A percentile compares a stretch with the other conserved stretches of the same genome.
Evolutionary conservation across 306 rosid genomes (phyloP).

Genomic region (Crotalaria pallida): DNA sequence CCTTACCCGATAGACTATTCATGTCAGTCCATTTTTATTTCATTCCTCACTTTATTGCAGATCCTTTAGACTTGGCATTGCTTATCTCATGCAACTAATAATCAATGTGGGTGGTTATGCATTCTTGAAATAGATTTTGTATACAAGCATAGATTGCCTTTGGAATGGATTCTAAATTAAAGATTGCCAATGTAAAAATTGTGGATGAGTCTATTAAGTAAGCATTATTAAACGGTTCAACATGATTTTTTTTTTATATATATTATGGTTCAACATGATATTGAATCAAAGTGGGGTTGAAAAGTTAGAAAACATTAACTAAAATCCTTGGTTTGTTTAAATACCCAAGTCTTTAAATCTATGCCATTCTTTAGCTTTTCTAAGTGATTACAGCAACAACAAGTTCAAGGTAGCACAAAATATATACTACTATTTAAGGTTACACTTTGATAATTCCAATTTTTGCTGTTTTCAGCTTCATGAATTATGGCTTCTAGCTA

Average conservation of each 20-base stretch:
- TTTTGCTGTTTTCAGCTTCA: neutral
- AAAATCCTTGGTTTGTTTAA: neutral
- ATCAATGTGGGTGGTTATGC: too few species aligned
- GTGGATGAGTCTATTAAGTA: neutral
- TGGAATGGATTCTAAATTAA: too few species aligned
- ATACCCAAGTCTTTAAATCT: neutral
- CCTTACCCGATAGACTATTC: too few species aligned
- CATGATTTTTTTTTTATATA: too few species aligned
- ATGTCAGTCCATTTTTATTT: too few species aligned
- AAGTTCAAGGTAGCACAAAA: neutral
- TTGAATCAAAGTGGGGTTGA: neutral
- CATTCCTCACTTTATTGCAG: too few species aligned
- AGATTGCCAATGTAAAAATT: neutral
- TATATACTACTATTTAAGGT: neutral
- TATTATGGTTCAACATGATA: neutral
- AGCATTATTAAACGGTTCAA: neutral
- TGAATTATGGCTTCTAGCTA: neutral
- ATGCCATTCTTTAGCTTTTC: neutral
- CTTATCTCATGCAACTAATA: too few species aligned
- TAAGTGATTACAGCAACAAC: neutral
- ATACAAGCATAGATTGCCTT: too few species aligned
- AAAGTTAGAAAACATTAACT: neutral
- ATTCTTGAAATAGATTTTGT: too few species aligned
- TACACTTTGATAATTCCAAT: neutral
- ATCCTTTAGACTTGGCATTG: too few species aligned